phyloP scores from a whole-genome alignment of 352 stramenopile species.

The Globisporangium canariense region DNA sequence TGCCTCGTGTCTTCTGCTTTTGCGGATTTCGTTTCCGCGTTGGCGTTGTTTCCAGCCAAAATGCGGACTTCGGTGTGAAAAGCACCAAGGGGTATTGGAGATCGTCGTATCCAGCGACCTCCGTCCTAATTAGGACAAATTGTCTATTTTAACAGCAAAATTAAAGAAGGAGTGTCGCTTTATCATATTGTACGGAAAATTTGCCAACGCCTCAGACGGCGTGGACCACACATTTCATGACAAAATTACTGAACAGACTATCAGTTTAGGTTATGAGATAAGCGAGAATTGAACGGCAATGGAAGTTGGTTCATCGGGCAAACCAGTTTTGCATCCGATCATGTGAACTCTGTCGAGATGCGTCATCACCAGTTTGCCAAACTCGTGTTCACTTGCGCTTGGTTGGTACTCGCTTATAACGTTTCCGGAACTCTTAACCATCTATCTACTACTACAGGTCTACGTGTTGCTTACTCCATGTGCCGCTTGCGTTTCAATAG shows the following conservation, averaged over 20 bases:
- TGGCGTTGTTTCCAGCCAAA: conserved; percentile 11
- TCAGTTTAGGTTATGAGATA: neutral
- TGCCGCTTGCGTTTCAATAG: conserved; percentile 2
- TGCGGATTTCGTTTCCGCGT: neutral
- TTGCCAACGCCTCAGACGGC: neutral
- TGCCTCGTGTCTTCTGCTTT: neutral
- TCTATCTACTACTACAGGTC: neutral
- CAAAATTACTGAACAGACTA: neutral
- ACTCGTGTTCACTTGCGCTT: neutral
- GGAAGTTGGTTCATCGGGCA: neutral
- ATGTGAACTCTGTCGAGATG: neutral
- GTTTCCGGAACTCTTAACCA: neutral
- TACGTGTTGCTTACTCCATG: neutral
- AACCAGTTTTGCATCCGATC: neutral
- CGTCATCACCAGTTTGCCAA: neutral
- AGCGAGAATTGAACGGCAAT: neutral
- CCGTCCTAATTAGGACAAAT: neutral
- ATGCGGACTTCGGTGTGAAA: neutral
- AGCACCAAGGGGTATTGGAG: neutral
- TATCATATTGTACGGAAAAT: neutral
- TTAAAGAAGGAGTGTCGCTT: neutral
- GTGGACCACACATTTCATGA: neutral
- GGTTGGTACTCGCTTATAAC: neutral
- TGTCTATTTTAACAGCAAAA: neutral
- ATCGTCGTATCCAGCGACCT: conserved; percentile 3